Base-by-base conservation (phyloP, 306 rosid genomes). In the Dalbergia oliveri region DNA sequence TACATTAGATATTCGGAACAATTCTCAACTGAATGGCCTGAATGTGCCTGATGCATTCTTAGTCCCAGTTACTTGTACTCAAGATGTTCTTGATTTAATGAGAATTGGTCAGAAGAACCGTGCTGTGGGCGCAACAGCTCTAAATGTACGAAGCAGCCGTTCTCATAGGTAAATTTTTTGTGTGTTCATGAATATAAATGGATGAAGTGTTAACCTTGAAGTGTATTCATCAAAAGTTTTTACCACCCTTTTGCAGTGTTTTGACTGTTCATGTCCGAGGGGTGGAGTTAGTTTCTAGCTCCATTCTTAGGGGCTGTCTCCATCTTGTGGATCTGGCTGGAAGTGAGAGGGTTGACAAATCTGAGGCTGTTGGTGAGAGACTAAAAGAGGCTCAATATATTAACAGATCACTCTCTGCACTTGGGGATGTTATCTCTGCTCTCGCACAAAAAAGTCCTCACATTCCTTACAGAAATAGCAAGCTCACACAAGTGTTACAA, bases 291-390 rank as follows among this genome's bases (percentile, higher is more conserved):
- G 90, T 89, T 58, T 88, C 97, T 18, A 93, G 89, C 72, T 86
- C 97, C 61, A 84, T 88, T 83, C 94, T 90, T 19, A 87, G 88
- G 76, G 99, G 99, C 16, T 91, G 99, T 84, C 98, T 96, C 57
- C 99, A 96, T 83, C 97, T 96, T 11, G 98, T 96, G 77, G 99
- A 96, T 84, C 89, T 96, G 89, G 99, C 99, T 44, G 99, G 99
- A 57, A 96, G 99, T 21, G 98, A 96, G 83, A 93, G 99, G 78
- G 98, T 96, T 59, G 97, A 91, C 81, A 96, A 96, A 88, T 93
- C 99, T 16, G 99, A 96, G 85, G 99, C 98, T 60, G 96, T 87
- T 23, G 99, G 98, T 72, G 99, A 96, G 83, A 91, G 99, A 83
- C 87, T 96, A 67, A 96, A 90, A 88, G 99, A 96, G 70, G 99